Evolutionary conservation across 371 early-diverging fungal species (phyloP), one percentile per base, ranked within the genome.

Genomic region (Nosema muscidifuracis): DNA sequence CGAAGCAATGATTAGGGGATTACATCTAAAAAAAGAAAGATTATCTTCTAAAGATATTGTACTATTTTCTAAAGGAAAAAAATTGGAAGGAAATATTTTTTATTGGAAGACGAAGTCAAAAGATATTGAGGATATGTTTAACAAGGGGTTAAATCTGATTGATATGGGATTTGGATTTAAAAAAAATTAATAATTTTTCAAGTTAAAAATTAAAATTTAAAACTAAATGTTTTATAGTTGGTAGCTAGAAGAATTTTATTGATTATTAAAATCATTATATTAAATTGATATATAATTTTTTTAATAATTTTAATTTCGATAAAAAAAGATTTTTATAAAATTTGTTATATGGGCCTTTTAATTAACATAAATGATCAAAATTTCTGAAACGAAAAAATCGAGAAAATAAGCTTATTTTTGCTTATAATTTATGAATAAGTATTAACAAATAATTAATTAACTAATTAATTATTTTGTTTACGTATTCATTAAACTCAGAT

Each of bases 111-210:
- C 51, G n/a, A 47, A 18, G 6, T 1, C 12, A 33, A 16, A 60
- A 44, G 18, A 34, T 33, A 44, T 30, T 1, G 20, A 26, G 6
- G 58, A 58, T 31, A 22, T 2, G 10, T 61, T 69, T 50, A 50
- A 69, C 15, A 61, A 31, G 15, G 70, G 57, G 9, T 26, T 69
- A 1, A 22, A 47, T 28, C 50, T 65, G 16, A 66, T 53, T 58
- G 34, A 58, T 13, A 53, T 31, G 28, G 73, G 73, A 10, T 30
- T 71, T 12, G 65, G 65, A 16, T 71, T 71, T 43, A 30, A 31
- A n/a, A 7, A 31, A 36, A 53, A 31, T 38, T 4, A 22, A 51
- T 51, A 18, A 18, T n/a, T 51, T 13, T 51, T 7, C 22, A 7
- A 18, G 15, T 51, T 12, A 7, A 22, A 51, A 51, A 51, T 7